phyloP scores from a whole-genome alignment of 441 rosid genomes.

The Corymbia citriodora region DNA sequence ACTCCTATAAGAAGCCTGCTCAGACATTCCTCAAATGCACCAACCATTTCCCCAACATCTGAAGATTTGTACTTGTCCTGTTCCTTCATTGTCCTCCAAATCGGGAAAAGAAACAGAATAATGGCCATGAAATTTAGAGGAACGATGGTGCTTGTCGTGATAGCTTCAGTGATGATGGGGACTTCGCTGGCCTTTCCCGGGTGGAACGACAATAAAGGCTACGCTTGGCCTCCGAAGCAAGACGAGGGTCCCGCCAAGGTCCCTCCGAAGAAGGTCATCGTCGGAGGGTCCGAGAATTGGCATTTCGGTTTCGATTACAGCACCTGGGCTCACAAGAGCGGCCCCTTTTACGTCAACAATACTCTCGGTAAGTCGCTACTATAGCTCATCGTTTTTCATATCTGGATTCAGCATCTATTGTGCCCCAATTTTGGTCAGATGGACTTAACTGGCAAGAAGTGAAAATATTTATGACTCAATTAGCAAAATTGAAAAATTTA shows the following conservation, averaged over 20 bases:
- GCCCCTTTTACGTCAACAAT: slow-evolving; percentile 47
- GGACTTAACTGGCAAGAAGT: too few relatives aligned
- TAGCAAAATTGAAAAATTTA: too few relatives aligned
- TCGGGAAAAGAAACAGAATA: neutral
- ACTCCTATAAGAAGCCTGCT: neutral
- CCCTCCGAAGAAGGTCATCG: slow-evolving; percentile 35
- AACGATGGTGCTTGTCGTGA: neutral
- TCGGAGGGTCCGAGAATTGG: slow-evolving; percentile 53
- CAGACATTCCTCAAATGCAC: neutral
- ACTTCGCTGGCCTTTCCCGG: neutral
- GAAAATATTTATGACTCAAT: too few relatives aligned
- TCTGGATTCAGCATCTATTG: neutral
- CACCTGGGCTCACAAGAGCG: slow-evolving; percentile 49
- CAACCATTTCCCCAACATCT: neutral
- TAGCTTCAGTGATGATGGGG: neutral
- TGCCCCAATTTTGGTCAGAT: neutral
- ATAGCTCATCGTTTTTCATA: neutral
- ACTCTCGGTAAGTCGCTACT: slow-evolving; percentile 27
- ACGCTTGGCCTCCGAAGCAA: neutral
- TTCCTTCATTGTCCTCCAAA: neutral
- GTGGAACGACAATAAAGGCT: neutral
- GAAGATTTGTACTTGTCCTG: neutral
- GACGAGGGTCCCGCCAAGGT: neutral
- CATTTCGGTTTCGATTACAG: slow-evolving; percentile 41
- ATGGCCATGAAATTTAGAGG: neutral